These are phyloP conservation scores for Phanerochaete sordida DNA, from an alignment of 768 basidiomycete species.

Conservation along the genomic window DNA sequence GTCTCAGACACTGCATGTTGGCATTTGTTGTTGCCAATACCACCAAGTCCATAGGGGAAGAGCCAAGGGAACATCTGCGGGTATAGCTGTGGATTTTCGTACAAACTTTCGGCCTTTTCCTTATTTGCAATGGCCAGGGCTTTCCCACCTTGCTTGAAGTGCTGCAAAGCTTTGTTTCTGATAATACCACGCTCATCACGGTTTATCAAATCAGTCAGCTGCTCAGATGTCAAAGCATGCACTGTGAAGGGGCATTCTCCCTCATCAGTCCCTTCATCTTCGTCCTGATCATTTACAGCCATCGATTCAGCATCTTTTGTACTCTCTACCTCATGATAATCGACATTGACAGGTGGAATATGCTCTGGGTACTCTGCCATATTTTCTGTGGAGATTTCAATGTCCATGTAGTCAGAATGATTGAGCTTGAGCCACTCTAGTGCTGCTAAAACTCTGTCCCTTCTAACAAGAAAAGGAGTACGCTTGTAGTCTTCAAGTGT, in stretches of 20 bases:
- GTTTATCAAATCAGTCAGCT: slow-evolving; percentile 12
- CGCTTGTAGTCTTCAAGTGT: slow-evolving; percentile 20
- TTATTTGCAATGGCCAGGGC: slow-evolving; percentile 28
- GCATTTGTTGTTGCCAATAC: slow-evolving; percentile 24
- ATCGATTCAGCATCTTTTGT: not conserved
- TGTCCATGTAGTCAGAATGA: slow-evolving; percentile 12
- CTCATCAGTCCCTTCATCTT: slow-evolving; percentile 25
- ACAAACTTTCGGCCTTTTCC: slow-evolving; percentile 24
- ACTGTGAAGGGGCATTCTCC: slow-evolving; percentile 31
- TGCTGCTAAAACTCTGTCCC: slow-evolving; percentile 7
- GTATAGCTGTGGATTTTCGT: slow-evolving; percentile 30
- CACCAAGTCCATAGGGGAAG: slow-evolving; percentile 37
- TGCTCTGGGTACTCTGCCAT: slow-evolving; percentile 18
- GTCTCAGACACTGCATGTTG: not conserved
- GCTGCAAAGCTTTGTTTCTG: slow-evolving; percentile 20
- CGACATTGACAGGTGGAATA: slow-evolving; percentile 18
- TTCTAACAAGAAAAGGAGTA: slow-evolving; percentile 14
- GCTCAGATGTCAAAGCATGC: slow-evolving; percentile 18
- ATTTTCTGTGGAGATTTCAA: slow-evolving; percentile 16
- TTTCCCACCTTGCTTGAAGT: slow-evolving; percentile 25
- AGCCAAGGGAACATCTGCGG: slow-evolving; percentile 38
- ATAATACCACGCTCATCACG: slow-evolving; percentile 19
- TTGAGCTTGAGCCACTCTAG: slow-evolving; percentile 17
- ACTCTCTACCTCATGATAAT: not conserved
- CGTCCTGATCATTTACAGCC: slow-evolving; percentile 24